Base-by-base conservation (phyloP, 2,329 filamentous ascomycete species). In the Trichophyton mentagrophytes region DNA sequence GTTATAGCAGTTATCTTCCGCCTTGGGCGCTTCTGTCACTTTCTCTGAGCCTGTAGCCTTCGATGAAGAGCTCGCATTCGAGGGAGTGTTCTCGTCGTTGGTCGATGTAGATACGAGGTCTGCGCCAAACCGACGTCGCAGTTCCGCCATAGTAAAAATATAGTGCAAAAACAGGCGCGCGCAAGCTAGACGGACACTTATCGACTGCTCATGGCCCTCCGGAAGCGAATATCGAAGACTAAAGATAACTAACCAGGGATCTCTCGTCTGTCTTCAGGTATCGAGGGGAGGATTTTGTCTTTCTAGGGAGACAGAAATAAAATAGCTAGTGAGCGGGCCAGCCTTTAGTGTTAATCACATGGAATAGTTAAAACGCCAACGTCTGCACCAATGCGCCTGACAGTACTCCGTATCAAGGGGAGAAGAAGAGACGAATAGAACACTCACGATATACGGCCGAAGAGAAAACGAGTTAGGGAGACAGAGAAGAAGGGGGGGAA, bases 111-210 rank as follows among this genome's bases (percentile, higher is more conserved):
- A 33, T 53, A 30, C 49, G 49, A 53, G 22, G 49, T 53, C 27
- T 53, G 27, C 49, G 25, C 49, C 49, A 15, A 59, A 49, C 38
- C 57, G 57, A 36, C 42, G 57, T 47, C 57, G 57, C n/a, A 59
- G 57, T 42, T 59, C 57, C 22, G 57, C 57, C 57, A 59, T 59
- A 17, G 17, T 20, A 53, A 30, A 33, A n/a, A 33, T 53, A 53
- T 53, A 53, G 11, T 53, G 30, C 22, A 20, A 38, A 51, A 51
- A 51, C 22, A 51, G n/a, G 22, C 57, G 57, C 57, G 38, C 57
- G 22, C 15, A 47, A 44, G 13, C 13, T 47, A 27, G 42, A 33
- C n/a, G 47, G 49, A 53, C 9, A 25, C 22, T 11, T 30, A 30
- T 53, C 17, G 49, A 53, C 22, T 27, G 49, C 27, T 53, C 49